phyloP scores from a whole-genome alignment of 2,329 filamentous ascomycete genomes.

The Beauveria asiatica region DNA sequence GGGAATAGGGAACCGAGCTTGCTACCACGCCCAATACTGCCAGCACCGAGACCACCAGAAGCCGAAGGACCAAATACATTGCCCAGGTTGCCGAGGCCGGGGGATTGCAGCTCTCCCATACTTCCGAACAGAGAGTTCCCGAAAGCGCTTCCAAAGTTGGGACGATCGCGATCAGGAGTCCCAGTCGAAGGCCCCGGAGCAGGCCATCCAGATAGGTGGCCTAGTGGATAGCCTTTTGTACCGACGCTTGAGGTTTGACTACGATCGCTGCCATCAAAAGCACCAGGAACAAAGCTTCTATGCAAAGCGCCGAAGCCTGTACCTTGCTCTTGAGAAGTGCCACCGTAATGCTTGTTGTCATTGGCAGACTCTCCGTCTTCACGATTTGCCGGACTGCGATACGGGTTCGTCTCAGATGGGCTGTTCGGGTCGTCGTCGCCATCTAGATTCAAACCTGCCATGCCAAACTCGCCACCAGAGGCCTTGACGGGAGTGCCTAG shows the following conservation, averaged over 20 bases:
- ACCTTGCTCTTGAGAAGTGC: conserved; percentile 27
- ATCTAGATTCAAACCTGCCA: conserved; percentile 52
- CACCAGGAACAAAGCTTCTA: conserved; percentile 41
- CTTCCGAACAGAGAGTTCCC: conserved; percentile 75
- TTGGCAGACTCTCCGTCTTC: conserved; percentile 48
- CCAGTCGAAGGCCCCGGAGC: conserved; percentile 49
- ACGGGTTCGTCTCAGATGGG: conserved; percentile 93
- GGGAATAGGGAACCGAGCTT: conserved; percentile 86
- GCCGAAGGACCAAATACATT: conserved; percentile 60
- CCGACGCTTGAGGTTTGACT: conserved; percentile 89
- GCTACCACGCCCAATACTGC: conserved; percentile 65
- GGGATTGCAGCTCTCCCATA: conserved; percentile 70
- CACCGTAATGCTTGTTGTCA: conserved; percentile 40
- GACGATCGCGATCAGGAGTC: conserved; percentile 58
- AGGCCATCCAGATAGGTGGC: conserved; percentile 55
- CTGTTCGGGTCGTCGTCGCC: conserved; percentile 65
- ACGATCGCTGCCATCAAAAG: conserved; percentile 69
- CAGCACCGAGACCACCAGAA: conserved; percentile 45
- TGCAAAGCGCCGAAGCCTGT: conserved; percentile 46
- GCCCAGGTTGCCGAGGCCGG: conserved; percentile 57
- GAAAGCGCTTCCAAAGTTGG: conserved; percentile 51
- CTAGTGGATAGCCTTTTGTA: conserved; percentile 63
- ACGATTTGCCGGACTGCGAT: conserved; percentile 74
- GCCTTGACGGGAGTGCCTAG: conserved; percentile 49
- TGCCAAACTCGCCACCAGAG: conserved; percentile 50